phyloP scores from a whole-genome alignment of 2,329 filamentous ascomycete genomes.

The Knoxdaviesia proteae region DNA sequence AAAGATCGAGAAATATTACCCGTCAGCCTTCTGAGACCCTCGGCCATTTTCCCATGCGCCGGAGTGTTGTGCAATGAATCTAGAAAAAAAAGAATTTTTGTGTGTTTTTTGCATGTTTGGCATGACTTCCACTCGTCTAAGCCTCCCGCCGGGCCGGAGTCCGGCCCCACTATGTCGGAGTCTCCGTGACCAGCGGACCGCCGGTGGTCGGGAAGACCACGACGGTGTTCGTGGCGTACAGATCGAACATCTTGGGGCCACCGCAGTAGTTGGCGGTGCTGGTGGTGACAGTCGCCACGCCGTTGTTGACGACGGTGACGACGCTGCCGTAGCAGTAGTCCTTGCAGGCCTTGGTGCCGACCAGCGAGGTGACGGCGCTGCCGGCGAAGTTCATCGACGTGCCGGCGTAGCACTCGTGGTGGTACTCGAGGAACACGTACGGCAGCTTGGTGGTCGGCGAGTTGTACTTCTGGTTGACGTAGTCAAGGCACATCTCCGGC shows the following conservation, averaged over 20 bases:
- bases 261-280: constrained; percentile 12
- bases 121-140: too few species aligned
- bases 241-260: constrained; percentile 13
- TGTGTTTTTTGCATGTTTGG: too few species aligned
- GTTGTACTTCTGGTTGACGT: constrained; percentile 10
- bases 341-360: constrained; percentile 12
- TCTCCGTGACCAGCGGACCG: constrained; percentile 5
- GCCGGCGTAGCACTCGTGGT: constrained; percentile 14
- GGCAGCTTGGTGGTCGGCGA: constrained; percentile 8
- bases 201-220: constrained; percentile 8
- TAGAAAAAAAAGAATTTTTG: too few species aligned
- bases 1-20: not conserved
- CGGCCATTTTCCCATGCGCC: too few species aligned
- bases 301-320: constrained; percentile 6
- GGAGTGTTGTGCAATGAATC: too few species aligned
- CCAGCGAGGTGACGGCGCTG: constrained; percentile 8
- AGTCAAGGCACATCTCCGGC: constrained; percentile 13
- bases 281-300: constrained; percentile 7
- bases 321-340: constrained; percentile 10
- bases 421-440: constrained; percentile 13
- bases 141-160: too few species aligned
- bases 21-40: too few species aligned
- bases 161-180: not conserved
- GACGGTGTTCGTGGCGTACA: constrained; percentile 9
- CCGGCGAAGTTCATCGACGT: constrained; percentile 8